Evolutionary conservation across 345 rosid genomes (phyloP).

Genomic region (Stellera chamaejasme): DNA sequence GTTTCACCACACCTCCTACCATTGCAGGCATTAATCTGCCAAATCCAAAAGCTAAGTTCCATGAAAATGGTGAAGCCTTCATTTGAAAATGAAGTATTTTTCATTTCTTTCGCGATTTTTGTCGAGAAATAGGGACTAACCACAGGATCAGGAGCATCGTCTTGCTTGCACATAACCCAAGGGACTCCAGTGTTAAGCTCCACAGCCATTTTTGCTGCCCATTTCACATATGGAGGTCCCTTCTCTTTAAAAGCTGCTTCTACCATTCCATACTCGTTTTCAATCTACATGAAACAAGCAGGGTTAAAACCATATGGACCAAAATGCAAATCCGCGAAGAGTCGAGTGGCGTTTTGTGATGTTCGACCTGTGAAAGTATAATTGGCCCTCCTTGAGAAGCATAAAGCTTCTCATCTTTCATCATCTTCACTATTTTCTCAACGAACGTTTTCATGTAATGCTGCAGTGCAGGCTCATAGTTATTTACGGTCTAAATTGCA

Average conservation of each 20-base stretch:
- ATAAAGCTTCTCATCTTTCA: slow-evolving; percentile 54
- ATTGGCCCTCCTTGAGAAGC: slow-evolving; percentile 95
- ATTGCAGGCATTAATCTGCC: slow-evolving; percentile 72
- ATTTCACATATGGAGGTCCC: slow-evolving; percentile 54
- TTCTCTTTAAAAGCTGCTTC: slow-evolving; percentile 38
- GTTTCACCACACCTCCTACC: slow-evolving; percentile 79
- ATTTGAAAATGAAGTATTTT: neutral
- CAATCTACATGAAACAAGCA: slow-evolving; percentile 33
- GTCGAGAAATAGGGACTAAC: slow-evolving; percentile 26
- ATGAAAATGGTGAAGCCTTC: too few relatives aligned
- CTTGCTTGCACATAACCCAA: slow-evolving; percentile 91
- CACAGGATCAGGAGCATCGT: slow-evolving; percentile 82
- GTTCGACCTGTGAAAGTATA: slow-evolving; percentile 66
- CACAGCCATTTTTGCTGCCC: slow-evolving; percentile 75
- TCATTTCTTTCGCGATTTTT: neutral
- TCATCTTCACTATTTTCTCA: slow-evolving; percentile 46
- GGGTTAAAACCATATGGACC: neutral
- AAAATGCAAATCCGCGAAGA: slow-evolving; percentile 1
- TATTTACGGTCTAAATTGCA: too few relatives aligned
- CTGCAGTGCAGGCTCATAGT: slow-evolving; percentile 24
- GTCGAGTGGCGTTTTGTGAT: neutral
- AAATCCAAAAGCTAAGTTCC: neutral
- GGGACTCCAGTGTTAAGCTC: slow-evolving; percentile 76
- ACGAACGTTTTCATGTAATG: slow-evolving; percentile 51
- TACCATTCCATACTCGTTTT: slow-evolving; percentile 65